Evolutionary conservation across 1,284 basidiomycete genomes (phyloP).

Genomic region (Pseudomicrostroma phylloplanum): DNA sequence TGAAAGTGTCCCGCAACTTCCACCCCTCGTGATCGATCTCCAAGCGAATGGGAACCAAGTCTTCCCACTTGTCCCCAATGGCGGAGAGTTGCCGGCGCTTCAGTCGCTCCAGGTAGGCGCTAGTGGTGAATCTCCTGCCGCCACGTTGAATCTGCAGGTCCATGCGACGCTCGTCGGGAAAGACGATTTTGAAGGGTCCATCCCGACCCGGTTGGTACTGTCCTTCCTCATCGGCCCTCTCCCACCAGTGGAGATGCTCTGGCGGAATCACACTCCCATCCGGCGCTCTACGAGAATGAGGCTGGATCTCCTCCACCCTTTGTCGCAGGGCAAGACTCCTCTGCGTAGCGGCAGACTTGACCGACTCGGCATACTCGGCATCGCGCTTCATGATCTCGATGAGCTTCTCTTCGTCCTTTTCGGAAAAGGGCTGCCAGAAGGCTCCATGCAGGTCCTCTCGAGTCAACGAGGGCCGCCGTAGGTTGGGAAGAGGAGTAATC

Average conservation of each 20-base stretch:
- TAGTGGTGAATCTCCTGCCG: conserved; percentile 28
- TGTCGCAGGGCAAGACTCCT: conserved; percentile 31
- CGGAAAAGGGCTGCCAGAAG: conserved; percentile 53
- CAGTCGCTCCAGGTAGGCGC: conserved; percentile 57
- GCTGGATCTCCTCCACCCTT: conserved; percentile 28
- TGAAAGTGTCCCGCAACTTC: conserved; percentile 89
- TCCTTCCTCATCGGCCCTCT: conserved; percentile 29
- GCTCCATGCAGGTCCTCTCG: conserved; percentile 48
- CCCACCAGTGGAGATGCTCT: conserved; percentile 42
- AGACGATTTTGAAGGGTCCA: conserved; percentile 29
- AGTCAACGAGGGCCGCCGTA: conserved; percentile 53
- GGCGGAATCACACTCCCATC: conserved; percentile 24
- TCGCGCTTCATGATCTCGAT: conserved; percentile 59
- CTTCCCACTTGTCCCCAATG: conserved; percentile 54
- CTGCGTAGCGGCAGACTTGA: conserved; percentile 38
- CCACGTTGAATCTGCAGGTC: conserved; percentile 23
- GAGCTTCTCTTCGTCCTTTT: conserved; percentile 56
- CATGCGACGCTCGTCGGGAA: conserved; percentile 17
- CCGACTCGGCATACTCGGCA: conserved; percentile 53
- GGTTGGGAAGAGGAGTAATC: conserved; percentile 60
- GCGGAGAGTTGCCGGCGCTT: conserved; percentile 54
- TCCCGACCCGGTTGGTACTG: conserved; percentile 19
- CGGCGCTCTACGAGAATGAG: conserved; percentile 18
- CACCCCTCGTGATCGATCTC: conserved; percentile 87
- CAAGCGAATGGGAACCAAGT: conserved; percentile 83